Evolutionary conservation across 2,329 filamentous ascomycete genomes (phyloP).

Genomic region (Colletotrichum plurivorum): DNA sequence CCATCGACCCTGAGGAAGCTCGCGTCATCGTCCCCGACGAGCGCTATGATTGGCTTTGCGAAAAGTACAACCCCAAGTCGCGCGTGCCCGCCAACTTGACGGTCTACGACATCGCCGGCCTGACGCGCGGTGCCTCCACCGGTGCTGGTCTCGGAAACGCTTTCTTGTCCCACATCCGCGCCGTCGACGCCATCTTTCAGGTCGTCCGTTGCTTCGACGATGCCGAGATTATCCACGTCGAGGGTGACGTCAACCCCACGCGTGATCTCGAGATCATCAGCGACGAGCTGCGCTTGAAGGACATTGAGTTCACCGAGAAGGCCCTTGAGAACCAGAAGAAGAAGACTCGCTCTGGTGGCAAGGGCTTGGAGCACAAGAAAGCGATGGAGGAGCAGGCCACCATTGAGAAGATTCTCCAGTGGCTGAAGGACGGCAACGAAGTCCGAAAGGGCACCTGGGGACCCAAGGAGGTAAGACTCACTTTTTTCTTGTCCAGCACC

Average conservation of each 20-base stretch:
- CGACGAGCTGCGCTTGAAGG: constrained; percentile 96
- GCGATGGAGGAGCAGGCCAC: constrained; percentile 93
- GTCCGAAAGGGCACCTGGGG: constrained; percentile 91
- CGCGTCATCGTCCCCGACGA: constrained; percentile 97
- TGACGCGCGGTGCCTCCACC: constrained; percentile 95
- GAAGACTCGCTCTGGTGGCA: constrained; percentile 93
- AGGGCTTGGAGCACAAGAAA: constrained; percentile 98
- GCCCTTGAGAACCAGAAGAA: constrained; percentile 92
- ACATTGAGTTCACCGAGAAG: constrained; percentile 99
- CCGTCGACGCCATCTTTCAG: constrained; percentile 98
- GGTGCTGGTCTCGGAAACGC: constrained; percentile 97
- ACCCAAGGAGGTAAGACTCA: constrained; percentile 89
- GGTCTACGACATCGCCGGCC: constrained; percentile 97
- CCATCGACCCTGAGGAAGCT: constrained; percentile 98
- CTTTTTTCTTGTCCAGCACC: constrained; percentile 41
- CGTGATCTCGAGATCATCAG: constrained; percentile 97
- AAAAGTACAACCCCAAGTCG: constrained; percentile 99
- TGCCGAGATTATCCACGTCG: constrained; percentile 99
- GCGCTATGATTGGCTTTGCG: constrained; percentile 93
- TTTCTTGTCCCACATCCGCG: constrained; percentile 98
- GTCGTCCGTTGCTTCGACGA: constrained; percentile 98
- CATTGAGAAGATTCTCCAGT: constrained; percentile 89
- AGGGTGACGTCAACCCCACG: constrained; percentile 96
- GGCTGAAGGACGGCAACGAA: constrained; percentile 90
- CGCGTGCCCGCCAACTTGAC: constrained; percentile 97